Percentiles rank a stretch among this genome's conserved stretches.
These are phyloP conservation scores for Polyplosphaeria fusca DNA, from an alignment of 495 filamentous ascomycete genomes.

Conservation along the genomic window DNA sequence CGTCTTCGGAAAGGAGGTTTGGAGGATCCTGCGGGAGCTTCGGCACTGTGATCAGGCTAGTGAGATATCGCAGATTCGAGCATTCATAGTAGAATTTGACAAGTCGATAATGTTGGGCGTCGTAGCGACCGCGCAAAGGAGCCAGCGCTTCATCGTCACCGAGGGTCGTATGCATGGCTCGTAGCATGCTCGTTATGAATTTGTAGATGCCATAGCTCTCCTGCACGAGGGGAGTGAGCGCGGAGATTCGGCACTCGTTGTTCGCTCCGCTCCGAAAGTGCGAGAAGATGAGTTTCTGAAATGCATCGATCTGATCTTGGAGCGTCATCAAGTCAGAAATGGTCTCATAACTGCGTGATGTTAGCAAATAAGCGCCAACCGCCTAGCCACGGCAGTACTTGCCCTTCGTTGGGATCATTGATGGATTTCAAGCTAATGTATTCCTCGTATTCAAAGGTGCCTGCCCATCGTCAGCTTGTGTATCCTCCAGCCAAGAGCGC, in stretches of 20 bases:
- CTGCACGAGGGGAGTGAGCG: constrained; percentile 87
- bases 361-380: neutral
- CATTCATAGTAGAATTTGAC: constrained; percentile 99
- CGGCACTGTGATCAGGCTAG: constrained; percentile 90
- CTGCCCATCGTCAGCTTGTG: constrained; percentile 40
- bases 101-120: constrained; percentile 91
- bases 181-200: constrained; percentile 47
- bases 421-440: constrained; percentile 97
- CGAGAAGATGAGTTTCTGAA: constrained; percentile 97
- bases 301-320: constrained; percentile 95
- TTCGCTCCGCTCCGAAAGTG: constrained; percentile 87
- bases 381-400: constrained; percentile 1
- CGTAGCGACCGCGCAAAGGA: constrained; percentile 80
- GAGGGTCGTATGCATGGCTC: constrained; percentile 93
- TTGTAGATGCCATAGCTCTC: constrained; percentile 90
- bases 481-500: neutral
- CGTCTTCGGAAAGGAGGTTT: constrained; percentile 74
- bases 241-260: constrained; percentile 94
- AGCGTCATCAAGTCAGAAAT: constrained; percentile 94
- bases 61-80: constrained; percentile 93
- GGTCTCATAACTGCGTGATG: constrained; percentile 70
- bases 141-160: constrained; percentile 94
- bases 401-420: constrained; percentile 97
- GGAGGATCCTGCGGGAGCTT: constrained; percentile 92
- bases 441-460: constrained; percentile 95